phyloP scores from a whole-genome alignment of 495 filamentous ascomycete species.

The Lophiostoma macrostomum region DNA sequence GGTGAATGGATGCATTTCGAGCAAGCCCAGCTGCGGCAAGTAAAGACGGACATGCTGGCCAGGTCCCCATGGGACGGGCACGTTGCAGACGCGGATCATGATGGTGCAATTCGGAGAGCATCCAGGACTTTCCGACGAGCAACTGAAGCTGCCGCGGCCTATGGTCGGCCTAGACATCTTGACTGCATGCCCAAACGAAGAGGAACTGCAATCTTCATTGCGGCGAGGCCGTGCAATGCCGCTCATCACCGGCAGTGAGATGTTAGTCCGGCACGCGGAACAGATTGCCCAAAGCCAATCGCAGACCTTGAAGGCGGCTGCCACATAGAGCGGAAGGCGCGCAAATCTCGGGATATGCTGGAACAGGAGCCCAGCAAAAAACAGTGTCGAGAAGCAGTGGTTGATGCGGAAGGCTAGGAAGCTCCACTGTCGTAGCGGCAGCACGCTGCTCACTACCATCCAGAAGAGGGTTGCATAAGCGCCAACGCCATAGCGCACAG shows the following conservation, averaged over 20 bases:
- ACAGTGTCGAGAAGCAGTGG: constrained; percentile 12
- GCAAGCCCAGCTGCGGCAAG: constrained; percentile 25
- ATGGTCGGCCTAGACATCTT: constrained; percentile 14
- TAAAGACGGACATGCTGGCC: constrained; percentile 34
- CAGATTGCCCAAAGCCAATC: constrained; percentile 25
- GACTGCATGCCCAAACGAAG: constrained; percentile 5
- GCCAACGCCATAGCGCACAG: constrained; percentile 36
- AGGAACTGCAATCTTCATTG: background rate
- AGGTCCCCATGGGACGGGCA: constrained; percentile 31
- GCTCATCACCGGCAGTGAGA: no score
- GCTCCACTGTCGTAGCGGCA: constrained; percentile 20
- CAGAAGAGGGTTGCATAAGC: constrained; percentile 31
- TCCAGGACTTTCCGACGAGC: background rate
- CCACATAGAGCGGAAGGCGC: constrained; percentile 27
- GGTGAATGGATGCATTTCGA: constrained; percentile 38
- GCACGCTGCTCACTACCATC: constrained; percentile 32
- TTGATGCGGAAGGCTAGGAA: constrained; percentile 22
- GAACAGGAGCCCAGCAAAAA: constrained; percentile 31
- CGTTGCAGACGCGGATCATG: constrained; percentile 11
- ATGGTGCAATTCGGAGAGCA: background rate
- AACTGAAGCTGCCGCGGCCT: background rate
- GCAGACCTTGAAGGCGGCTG: constrained; percentile 19
- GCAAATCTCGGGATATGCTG: constrained; percentile 33
- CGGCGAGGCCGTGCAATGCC: no score
- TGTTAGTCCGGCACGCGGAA: constrained; percentile 19